Conservation (phyloP, 495 filamentous ascomycete genomes). For the Neurospora sp. region DNA sequence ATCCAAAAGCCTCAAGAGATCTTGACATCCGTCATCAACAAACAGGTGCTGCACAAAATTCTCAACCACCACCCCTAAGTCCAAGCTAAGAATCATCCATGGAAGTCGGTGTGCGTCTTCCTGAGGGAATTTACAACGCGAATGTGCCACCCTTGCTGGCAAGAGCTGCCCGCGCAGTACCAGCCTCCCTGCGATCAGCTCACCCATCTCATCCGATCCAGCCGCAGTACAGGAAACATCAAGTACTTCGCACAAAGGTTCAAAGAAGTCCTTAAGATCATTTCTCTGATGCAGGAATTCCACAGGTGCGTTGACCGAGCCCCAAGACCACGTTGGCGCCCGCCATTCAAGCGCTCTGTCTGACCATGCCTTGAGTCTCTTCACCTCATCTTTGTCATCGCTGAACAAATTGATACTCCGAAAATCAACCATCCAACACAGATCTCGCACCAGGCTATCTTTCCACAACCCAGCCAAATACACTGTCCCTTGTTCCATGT, state of each 20-base stretch:
- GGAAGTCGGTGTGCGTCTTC: background rate
- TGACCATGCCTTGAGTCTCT: background rate
- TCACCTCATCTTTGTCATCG: background rate
- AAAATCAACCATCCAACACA: slow-evolving; percentile 1
- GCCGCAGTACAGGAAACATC: background rate
- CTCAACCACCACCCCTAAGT: background rate
- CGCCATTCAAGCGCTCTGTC: slow-evolving; percentile 5
- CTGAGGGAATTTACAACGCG: background rate
- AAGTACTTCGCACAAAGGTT: slow-evolving; percentile 3
- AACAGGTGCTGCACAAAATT: background rate
- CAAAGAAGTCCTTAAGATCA: background rate
- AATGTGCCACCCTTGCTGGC: background rate
- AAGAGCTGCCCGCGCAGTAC: background rate
- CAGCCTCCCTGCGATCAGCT: slow-evolving; percentile 1
- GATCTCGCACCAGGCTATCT: slow-evolving; percentile 1
- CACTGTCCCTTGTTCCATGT: too few relatives aligned
- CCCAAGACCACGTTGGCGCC: slow-evolving; percentile 20
- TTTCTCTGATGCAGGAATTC: background rate
- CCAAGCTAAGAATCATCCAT: background rate
- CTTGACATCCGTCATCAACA: background rate
- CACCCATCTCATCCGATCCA: slow-evolving; percentile 7
- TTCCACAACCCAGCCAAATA: slow-evolving; percentile 14
- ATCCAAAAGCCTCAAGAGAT: background rate
- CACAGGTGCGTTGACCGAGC: background rate
- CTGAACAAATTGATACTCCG: background rate